phyloP scores from a whole-genome alignment of 2,329 filamentous ascomycete genomes.

The Escovopsis sp. region DNA sequence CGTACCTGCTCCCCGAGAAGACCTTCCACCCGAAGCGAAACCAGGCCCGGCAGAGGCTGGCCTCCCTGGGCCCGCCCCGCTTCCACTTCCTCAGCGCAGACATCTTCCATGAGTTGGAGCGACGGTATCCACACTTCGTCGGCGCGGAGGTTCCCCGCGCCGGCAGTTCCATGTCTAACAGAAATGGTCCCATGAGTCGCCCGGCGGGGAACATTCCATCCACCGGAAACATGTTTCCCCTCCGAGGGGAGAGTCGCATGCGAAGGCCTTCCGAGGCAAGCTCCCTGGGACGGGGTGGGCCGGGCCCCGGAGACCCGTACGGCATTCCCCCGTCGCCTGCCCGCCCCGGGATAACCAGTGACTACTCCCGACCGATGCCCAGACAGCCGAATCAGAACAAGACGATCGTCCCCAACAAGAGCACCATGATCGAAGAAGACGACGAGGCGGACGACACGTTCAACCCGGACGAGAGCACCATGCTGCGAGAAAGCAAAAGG shows the following conservation, averaged over 20 bases:
- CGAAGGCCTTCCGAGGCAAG: slow-evolving; percentile 46
- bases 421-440: slow-evolving; percentile 92
- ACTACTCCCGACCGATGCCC: slow-evolving; percentile 61
- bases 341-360: slow-evolving; percentile 33
- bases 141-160: slow-evolving; percentile 51
- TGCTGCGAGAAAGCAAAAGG: slow-evolving; percentile 14
- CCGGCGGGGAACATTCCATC: slow-evolving; percentile 37
- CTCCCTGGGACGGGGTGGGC: slow-evolving; percentile 35
- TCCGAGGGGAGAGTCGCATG: slow-evolving; percentile 36
- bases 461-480: slow-evolving; percentile 21
- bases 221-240: slow-evolving; percentile 37
- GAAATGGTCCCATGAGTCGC: slow-evolving; percentile 29
- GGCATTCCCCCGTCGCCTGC: slow-evolving; percentile 45
- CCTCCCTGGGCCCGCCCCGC: slow-evolving; percentile 69
- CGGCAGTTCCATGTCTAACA: slow-evolving; percentile 52
- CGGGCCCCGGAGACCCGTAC: slow-evolving; percentile 28
- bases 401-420: slow-evolving; percentile 94
- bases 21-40: slow-evolving; percentile 95
- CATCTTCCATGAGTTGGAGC: slow-evolving; percentile 87
- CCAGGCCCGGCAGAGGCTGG: slow-evolving; percentile 89
- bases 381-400: slow-evolving; percentile 83
- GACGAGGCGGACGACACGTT: slow-evolving; percentile 57
- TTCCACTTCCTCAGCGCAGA: slow-evolving; percentile 91
- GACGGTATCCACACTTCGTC: slow-evolving; percentile 71
- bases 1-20: slow-evolving; percentile 68